These are phyloP conservation scores for Penicillium sp. DNA, from an alignment of 2,329 filamentous ascomycete species.

Conservation along the genomic window DNA sequence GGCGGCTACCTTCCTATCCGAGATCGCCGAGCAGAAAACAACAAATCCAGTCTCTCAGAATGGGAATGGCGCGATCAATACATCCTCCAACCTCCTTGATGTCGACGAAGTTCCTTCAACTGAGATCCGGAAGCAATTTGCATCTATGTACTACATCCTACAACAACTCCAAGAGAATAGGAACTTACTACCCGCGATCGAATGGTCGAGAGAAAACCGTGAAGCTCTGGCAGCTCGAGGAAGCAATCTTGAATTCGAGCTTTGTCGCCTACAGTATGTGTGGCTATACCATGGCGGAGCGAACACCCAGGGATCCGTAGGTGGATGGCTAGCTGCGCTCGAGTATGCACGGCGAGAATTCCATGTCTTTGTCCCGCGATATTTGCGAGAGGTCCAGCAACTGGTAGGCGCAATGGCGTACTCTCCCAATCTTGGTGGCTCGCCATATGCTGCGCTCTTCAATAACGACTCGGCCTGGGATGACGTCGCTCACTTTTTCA, in stretches of 20 bases:
- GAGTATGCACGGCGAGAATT: constrained; percentile 76
- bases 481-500: constrained; percentile 83
- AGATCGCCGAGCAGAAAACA: constrained; percentile 56
- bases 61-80: background rate
- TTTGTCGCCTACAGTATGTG: constrained; percentile 84
- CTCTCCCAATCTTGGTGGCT: constrained; percentile 68
- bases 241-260: constrained; percentile 92
- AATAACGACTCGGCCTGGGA: constrained; percentile 73
- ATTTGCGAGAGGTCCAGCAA: constrained; percentile 75
- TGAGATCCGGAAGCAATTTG: constrained; percentile 76
- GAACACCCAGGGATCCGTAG: constrained; percentile 48
- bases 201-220: constrained; percentile 76
- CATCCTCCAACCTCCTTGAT: constrained; percentile 47
- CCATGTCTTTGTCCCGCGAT: constrained; percentile 68
- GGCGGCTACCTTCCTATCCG: constrained; percentile 77
- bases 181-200: constrained; percentile 79
- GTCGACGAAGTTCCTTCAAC: constrained; percentile 61
- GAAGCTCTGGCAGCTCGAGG: constrained; percentile 72
- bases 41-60: constrained; percentile 6
- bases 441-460: constrained; percentile 79
- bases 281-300: constrained; percentile 76
- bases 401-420: constrained; percentile 80
- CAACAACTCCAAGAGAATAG: constrained; percentile 68
- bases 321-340: constrained; percentile 56
- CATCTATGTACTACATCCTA: constrained; percentile 87